These are phyloP conservation scores for Phytophthora tubulina DNA, from an alignment of 352 stramenopile species.

Conservation along the genomic window DNA sequence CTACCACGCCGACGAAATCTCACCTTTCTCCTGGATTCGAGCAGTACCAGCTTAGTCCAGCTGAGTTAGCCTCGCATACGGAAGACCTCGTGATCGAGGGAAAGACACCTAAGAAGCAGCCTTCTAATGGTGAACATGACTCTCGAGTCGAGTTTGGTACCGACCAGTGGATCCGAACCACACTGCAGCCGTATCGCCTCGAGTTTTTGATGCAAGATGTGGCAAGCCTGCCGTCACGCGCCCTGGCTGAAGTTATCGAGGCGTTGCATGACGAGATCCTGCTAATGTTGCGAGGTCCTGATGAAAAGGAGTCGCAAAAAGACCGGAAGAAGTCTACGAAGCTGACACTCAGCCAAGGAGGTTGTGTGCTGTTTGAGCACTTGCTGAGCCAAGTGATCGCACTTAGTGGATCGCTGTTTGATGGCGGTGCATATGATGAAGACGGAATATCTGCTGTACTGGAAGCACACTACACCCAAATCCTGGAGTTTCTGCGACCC, in stretches of 20 bases:
- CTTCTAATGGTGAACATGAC: constrained; percentile 19
- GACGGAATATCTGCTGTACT: constrained; percentile 59
- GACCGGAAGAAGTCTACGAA: constrained; percentile 37
- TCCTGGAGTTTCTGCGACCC: constrained; percentile 55
- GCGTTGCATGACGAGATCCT: constrained; percentile 67
- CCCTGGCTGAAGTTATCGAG: constrained; percentile 59
- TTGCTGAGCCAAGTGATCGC: constrained; percentile 57
- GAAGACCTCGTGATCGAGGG: constrained; percentile 61
- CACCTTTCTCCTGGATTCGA: constrained; percentile 43
- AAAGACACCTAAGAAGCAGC: constrained; percentile 29
- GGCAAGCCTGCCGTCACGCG: constrained; percentile 53
- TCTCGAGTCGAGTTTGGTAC: constrained; percentile 52
- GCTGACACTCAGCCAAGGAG: constrained; percentile 55
- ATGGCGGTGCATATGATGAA: constrained; percentile 45
- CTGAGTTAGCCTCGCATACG: constrained; percentile 55
- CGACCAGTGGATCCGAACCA: constrained; percentile 67
- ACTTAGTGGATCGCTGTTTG: constrained; percentile 45
- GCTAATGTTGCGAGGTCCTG: constrained; percentile 40
- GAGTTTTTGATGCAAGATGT: constrained; percentile 73
- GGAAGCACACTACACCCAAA: constrained; percentile 59
- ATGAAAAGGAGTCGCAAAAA: constrained; percentile 30
- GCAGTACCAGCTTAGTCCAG: constrained; percentile 42
- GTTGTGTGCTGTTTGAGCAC: constrained; percentile 78
- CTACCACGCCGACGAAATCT: constrained; percentile 24
- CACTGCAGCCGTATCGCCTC: constrained; percentile 73